These are phyloP conservation scores for Aspergillus neotritici DNA, from an alignment of 2,329 filamentous ascomycete species.

Conservation along the genomic window DNA sequence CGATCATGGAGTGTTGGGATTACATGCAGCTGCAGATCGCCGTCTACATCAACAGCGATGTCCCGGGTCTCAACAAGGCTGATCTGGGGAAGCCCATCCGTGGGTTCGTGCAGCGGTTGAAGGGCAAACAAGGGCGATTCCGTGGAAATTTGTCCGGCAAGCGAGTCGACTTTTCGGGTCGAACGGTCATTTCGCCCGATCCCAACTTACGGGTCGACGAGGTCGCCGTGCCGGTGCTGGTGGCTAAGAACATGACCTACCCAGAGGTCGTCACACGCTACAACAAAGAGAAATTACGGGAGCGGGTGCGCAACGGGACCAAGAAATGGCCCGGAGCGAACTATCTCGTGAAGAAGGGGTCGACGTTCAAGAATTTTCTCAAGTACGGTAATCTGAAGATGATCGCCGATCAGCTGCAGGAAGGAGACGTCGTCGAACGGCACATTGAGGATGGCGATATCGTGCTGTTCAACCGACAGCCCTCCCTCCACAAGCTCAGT, in stretches of 20 bases:
- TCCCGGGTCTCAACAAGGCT: conserved; percentile 83
- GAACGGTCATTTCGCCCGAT: conserved; percentile 96
- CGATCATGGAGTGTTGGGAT: conserved; percentile 98
- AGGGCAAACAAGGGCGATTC: conserved; percentile 96
- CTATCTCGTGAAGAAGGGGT: conserved; percentile 65
- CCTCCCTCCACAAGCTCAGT: conserved; percentile 95
- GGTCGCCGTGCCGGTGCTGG: conserved; percentile 81
- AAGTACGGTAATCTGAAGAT: conserved; percentile 67
- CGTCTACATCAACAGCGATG: conserved; percentile 96
- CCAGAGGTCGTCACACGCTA: conserved; percentile 80
- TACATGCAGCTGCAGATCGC: conserved; percentile 92
- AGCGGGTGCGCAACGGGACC: conserved; percentile 69
- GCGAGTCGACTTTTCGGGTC: conserved; percentile 95
- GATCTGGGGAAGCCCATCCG: conserved; percentile 83
- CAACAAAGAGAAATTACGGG: conserved; percentile 75
- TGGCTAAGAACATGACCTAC: conserved; percentile 96
- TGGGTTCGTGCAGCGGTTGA: conserved; percentile 90
- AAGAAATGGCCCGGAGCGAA: conserved; percentile 84
- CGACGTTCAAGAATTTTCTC: conserved; percentile 66
- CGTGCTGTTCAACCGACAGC: conserved; percentile 95
- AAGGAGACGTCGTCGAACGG: conserved; percentile 86
- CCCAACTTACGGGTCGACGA: conserved; percentile 91
- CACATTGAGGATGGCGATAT: conserved; percentile 94
- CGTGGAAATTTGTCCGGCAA: conserved; percentile 96
- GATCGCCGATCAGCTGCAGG: conserved; percentile 66